Evolutionary conservation across 306 rosid species (phyloP), one percentile per base, ranked within the genome.

Genomic region (Lotus japonicus): DNA sequence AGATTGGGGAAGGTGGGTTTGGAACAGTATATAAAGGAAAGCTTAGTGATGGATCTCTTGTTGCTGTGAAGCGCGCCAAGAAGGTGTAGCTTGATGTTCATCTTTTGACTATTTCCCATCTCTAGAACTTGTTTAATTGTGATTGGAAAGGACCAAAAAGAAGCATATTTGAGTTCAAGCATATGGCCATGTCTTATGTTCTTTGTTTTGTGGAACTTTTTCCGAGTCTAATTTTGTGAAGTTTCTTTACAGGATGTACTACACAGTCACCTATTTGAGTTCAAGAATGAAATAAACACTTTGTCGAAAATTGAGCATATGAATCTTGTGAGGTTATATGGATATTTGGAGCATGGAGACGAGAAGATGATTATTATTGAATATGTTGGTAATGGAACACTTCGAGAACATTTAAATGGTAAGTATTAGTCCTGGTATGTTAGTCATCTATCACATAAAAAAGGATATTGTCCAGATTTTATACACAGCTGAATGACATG

Each of bases 371-470:
- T 95, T 75, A 73, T 95, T 71, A 88, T 90, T 55, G 97, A 95
- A 72, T 90, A 85, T 23, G 90, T 95, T 61, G 72, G 84, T 39
- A 88, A 95, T 68, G 99, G 97, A 52, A 87, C 84, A 16, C 97
- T 95, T 58, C 79, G 99, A 17, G 97, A 95, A 53, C 97, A 95
- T 79, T 76, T 95, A 38, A 90, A 90, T 56, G 99, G 99, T 95
- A 78, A 83, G 31, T 3, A 26, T 3, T 2, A 26, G 84, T 74
- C 38, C 9, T 64, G 35, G 35, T 18, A 5, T 18, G n/a, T 44
- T n/a, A 45, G 10, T 23, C 26, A 58, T 66, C 44, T 19, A 46
- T 49, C 16, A 17, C 10, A 54, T 26, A 53, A 19, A 50, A 52
- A 51, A 15, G 54, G 16, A 19, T 53, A 43, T 16, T 39, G 1